Percentiles rank a stretch among this genome's conserved stretches.
phyloP scores from a whole-genome alignment of 495 filamentous ascomycete species.

The Talaromyces proteolyticus region DNA sequence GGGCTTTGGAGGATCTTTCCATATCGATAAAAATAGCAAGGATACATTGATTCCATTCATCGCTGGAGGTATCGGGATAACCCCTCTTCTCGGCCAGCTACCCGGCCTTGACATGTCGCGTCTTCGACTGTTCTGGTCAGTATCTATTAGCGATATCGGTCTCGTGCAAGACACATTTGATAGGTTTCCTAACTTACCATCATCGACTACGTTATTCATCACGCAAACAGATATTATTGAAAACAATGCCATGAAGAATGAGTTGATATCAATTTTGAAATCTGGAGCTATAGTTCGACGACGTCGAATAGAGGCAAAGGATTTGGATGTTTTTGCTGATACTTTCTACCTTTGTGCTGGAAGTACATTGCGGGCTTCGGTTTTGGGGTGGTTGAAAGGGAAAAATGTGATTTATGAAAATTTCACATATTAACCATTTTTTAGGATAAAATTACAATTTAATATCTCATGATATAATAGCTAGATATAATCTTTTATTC shows the following conservation, averaged over 20 bases:
- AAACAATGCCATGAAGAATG: slow-evolving; percentile 16
- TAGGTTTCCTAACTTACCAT: slow-evolving; percentile 41
- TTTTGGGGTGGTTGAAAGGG: slow-evolving; percentile 59
- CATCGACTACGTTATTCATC: slow-evolving; percentile 52
- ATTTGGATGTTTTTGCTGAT: slow-evolving; percentile 41
- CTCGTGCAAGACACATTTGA: slow-evolving; percentile 56
- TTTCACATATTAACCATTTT: slow-evolving; percentile 68
- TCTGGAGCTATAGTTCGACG: slow-evolving; percentile 35
- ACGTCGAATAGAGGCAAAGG: slow-evolving; percentile 48
- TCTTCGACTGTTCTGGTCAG: slow-evolving; percentile 60
- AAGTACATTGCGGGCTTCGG: slow-evolving; percentile 42
- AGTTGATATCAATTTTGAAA: slow-evolving; percentile 14
- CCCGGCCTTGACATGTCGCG: slow-evolving; percentile 32
- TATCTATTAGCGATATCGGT: slow-evolving; percentile 53
- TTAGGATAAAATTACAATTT: no score
- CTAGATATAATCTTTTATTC: no score
- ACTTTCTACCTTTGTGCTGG: slow-evolving; percentile 69
- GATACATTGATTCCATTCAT: slow-evolving; percentile 42
- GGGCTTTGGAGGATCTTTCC: slow-evolving; percentile 68
- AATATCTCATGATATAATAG: no score
- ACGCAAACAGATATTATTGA: slow-evolving; percentile 26
- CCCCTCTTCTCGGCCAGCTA: slow-evolving; percentile 64
- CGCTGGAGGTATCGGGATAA: slow-evolving; percentile 77
- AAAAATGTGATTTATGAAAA: slow-evolving; percentile 62
- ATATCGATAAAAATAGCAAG: slow-evolving; percentile 33